Evolutionary conservation across 2,329 filamentous ascomycete species (phyloP).

Genomic region (Grosmannia penicillata): DNA sequence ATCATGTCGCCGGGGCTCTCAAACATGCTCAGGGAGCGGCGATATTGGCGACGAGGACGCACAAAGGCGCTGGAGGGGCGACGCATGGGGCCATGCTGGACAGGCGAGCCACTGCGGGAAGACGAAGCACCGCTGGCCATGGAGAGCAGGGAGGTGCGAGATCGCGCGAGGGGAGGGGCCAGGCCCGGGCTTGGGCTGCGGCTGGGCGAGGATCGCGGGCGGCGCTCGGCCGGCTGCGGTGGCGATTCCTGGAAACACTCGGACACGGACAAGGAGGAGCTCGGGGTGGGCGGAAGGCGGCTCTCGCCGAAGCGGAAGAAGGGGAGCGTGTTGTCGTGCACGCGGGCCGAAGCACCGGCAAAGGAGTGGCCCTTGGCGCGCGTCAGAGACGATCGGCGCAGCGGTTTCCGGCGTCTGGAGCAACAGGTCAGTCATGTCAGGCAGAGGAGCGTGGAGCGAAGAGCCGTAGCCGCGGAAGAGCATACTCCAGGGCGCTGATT

Average conservation of each 20-base stretch:
- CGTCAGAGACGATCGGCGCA: slow-evolving; percentile 60
- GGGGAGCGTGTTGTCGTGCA: slow-evolving; percentile 51
- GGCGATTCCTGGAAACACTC: slow-evolving; percentile 76
- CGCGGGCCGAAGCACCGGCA: slow-evolving; percentile 44
- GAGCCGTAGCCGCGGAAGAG: slow-evolving; percentile 1
- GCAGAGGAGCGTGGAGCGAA: slow-evolving; percentile 4
- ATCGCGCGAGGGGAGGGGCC: slow-evolving; percentile 28
- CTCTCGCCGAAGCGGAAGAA: slow-evolving; percentile 57
- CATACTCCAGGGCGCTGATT: slow-evolving; percentile 26
- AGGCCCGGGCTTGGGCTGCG: slow-evolving; percentile 25
- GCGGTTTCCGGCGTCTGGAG: slow-evolving; percentile 48
- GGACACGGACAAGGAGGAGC: slow-evolving; percentile 51
- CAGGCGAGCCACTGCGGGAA: slow-evolving; percentile 58
- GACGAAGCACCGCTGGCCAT: slow-evolving; percentile 25
- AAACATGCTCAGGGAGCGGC: slow-evolving; percentile 95
- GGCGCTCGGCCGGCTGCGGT: slow-evolving; percentile 41
- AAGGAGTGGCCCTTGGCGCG: slow-evolving; percentile 64
- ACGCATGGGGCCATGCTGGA: slow-evolving; percentile 44
- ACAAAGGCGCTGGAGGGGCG: slow-evolving; percentile 58
- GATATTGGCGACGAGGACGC: slow-evolving; percentile 74
- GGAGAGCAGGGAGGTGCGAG: slow-evolving; percentile 50
- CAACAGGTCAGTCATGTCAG: slow-evolving; percentile 14
- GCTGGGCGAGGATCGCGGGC: slow-evolving; percentile 45
- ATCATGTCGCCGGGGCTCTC: slow-evolving; percentile 81
- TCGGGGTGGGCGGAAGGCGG: slow-evolving; percentile 9